Evolutionary conservation across 768 basidiomycete species (phyloP), one percentile per base, ranked within the genome.

Genomic region (Lactarius quietus): DNA sequence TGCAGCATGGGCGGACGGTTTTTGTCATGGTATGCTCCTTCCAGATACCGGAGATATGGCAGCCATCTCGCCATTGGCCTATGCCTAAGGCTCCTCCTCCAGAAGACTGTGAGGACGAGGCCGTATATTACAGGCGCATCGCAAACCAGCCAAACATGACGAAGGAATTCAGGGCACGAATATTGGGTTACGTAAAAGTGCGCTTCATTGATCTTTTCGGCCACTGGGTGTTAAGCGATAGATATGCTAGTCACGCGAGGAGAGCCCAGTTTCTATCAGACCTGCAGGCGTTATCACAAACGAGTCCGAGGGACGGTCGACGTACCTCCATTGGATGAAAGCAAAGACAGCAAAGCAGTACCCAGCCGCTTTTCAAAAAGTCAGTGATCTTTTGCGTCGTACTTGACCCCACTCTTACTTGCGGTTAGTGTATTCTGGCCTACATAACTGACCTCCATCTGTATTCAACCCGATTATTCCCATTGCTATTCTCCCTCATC

Each of bases 371-470:
- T 93, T 89, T 74, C 92, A 93, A 70, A 93, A 92, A 78, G 92
- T 88, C 58, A 8, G 62, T 43, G 6, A 60, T 38, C 9, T 57
- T 59, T 14, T 20, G 15, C 35, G 10, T 41, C 9, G 41, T 14
- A 48, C 14, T 39, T 62, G 10, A 18, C 54, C 23, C 20, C 39
- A 26, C 28, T 10, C 54, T 41, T 29, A 57, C 35, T 35, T 29
- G 7, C 57, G 48, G 60, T 3, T 61, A 91, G 90, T 91, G 89
- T 72, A 92, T 93, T 59, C 76, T 93, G 59, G 83, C 85, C 26
- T 94, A 92, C 70, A 79, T 92, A 53, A 92, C 91, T 6, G 92
- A 94, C 73, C 72, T 90, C 26, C 80, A 86, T 69, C 88, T 94
- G 92, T 92, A 73, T 41, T 35, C 36, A 28, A 48, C 43, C 29